These are phyloP conservation scores for Suaeda aralocaspica DNA, from an alignment of 148 eudicot species.

Conservation along the genomic window DNA sequence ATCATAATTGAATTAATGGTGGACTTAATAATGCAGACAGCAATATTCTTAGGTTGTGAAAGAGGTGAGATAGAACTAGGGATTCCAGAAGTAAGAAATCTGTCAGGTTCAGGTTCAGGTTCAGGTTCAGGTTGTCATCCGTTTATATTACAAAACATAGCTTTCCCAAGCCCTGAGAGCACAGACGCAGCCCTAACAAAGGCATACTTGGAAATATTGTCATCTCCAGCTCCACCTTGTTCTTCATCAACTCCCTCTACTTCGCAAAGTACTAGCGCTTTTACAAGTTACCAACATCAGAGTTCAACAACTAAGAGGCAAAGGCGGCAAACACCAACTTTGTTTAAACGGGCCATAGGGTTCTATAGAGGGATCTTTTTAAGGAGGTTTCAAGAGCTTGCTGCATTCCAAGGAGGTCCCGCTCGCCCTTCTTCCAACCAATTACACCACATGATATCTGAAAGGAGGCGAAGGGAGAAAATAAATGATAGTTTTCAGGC, in stretches of 20 bases:
- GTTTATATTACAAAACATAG: constrained; percentile 20
- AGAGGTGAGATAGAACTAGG: constrained; percentile 88
- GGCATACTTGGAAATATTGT: constrained; percentile 56
- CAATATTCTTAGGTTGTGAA: constrained; percentile 63
- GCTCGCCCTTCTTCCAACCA: constrained; percentile 44
- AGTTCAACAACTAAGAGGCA: neutral
- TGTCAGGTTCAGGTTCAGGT: no score
- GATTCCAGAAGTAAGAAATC: no score
- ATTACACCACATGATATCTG: constrained; percentile 79
- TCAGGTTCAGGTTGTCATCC: no score
- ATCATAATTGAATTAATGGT: no score
- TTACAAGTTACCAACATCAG: constrained; percentile 25
- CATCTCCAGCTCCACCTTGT: no score
- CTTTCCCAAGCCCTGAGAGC: constrained; percentile 38
- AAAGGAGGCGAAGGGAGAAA: constrained; percentile 75
- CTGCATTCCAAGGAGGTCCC: constrained; percentile 25
- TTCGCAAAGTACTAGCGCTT: constrained; percentile 45
- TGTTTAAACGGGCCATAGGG: constrained; percentile 41
- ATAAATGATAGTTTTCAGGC: constrained; percentile 80
- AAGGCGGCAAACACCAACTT: constrained; percentile 30
- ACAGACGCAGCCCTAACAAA: constrained; percentile 57
- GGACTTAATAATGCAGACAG: constrained; percentile 38
- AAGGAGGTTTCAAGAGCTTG: constrained; percentile 30
- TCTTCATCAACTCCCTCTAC: no score
- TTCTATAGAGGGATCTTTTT: constrained; percentile 39